Percentiles rank a stretch among this genome's conserved stretches.
These are phyloP conservation scores for Eragrostis nindensis DNA, from an alignment of 176 grass and related monocot genomes.

Conservation along the genomic window DNA sequence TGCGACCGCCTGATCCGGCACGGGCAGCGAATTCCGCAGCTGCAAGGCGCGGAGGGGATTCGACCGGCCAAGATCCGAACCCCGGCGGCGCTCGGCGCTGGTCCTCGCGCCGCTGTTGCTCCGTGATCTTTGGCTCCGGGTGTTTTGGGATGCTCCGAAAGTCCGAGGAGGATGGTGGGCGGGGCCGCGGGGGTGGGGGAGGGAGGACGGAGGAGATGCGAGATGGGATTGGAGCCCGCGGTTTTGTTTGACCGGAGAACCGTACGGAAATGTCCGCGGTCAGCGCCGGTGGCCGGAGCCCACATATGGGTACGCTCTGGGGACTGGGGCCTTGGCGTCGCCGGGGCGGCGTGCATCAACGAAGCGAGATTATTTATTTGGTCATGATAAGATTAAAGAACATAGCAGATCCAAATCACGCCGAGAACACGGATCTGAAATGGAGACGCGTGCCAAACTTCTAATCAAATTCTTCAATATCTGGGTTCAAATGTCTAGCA, in stretches of 20 bases:
- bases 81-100: neutral
- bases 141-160: constrained; percentile 1
- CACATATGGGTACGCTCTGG: neutral
- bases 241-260: constrained; percentile 21
- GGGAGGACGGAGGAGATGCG: neutral
- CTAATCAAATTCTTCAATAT: no score
- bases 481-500: no score
- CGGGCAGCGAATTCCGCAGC: constrained; percentile 12
- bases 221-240: neutral
- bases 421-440: no score
- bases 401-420: no score
- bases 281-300: neutral
- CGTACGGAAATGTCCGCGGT: neutral
- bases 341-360: neutral
- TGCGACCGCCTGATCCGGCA: neutral
- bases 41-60: neutral
- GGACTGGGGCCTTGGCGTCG: neutral
- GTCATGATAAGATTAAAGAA: no score
- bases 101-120: neutral
- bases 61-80: neutral
- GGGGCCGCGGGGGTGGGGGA: neutral
- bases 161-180: constrained; percentile 3
- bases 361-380: no score
- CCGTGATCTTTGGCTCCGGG: constrained; percentile 17
- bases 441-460: no score